These are phyloP conservation scores for Leccinum pachyderme DNA, from an alignment of 1,284 basidiomycete genomes.

Conservation along the genomic window DNA sequence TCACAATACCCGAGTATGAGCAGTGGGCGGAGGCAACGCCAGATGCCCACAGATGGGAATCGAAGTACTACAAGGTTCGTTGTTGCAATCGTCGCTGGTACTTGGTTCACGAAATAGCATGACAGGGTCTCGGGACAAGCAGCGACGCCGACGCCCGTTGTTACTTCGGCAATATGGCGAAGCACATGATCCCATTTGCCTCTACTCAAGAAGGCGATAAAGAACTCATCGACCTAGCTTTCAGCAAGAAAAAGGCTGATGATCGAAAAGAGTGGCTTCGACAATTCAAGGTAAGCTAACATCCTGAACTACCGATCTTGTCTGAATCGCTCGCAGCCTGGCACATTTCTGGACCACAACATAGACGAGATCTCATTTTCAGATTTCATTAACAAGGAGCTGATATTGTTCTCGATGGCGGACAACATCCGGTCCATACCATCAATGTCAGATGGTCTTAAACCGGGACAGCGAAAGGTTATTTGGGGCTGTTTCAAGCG, in stretches of 20 bases:
- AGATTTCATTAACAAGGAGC: conserved; percentile 98
- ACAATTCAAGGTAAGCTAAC: conserved; percentile 74
- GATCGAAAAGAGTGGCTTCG: conserved; percentile 99
- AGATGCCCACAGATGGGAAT: conserved; percentile 82
- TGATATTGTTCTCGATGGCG: conserved; percentile 99
- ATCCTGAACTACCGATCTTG: neutral
- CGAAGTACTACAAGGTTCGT: conserved; percentile 94
- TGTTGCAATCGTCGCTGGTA: neutral
- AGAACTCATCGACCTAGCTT: conserved; percentile 93
- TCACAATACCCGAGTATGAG: conserved; percentile 97
- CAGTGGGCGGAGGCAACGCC: conserved; percentile 85
- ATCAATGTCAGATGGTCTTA: conserved; percentile 90
- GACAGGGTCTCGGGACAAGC: conserved; percentile 93
- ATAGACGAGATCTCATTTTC: conserved; percentile 83
- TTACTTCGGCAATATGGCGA: conserved; percentile 92
- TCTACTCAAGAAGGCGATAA: conserved; percentile 81
- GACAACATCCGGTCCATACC: conserved; percentile 97
- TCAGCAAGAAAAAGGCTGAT: conserved; percentile 99
- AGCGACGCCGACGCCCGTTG: conserved; percentile 85
- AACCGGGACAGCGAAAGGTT: conserved; percentile 99
- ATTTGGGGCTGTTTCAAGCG: conserved; percentile 95
- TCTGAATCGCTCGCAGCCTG: conserved; percentile 59
- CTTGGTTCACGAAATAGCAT: conserved; percentile 1
- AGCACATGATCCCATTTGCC: conserved; percentile 91
- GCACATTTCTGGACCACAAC: conserved; percentile 92